phyloP scores from a whole-genome alignment of 352 stramenopile genomes.

The Globisporangium abappressorium region DNA sequence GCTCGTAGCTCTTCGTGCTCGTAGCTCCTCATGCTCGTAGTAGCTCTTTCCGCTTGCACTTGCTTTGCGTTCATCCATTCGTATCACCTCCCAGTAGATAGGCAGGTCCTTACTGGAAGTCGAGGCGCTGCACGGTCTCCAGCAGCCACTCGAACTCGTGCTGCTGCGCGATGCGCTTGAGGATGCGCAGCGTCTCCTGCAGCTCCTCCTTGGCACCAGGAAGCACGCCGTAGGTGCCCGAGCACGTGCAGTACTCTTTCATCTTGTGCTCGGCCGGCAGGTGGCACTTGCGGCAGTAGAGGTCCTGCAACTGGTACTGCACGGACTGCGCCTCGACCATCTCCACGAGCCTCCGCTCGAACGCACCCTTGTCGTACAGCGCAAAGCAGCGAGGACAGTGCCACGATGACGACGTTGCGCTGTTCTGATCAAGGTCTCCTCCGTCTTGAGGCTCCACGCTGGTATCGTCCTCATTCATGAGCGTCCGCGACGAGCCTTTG shows the following conservation, averaged over 20 bases:
- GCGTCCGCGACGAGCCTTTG: constrained; percentile 48
- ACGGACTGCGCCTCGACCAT: constrained; percentile 84
- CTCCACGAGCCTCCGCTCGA: constrained; percentile 92
- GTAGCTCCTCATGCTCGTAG: background rate
- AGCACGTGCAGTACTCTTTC: constrained; percentile 76
- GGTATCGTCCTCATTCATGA: constrained; percentile 24
- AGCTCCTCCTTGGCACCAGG: constrained; percentile 17
- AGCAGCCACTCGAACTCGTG: constrained; percentile 68
- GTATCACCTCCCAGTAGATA: background rate
- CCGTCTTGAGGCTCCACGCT: constrained; percentile 8
- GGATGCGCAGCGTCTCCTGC: constrained; percentile 54
- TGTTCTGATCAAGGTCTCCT: constrained; percentile 15
- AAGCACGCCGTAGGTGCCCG: constrained; percentile 27
- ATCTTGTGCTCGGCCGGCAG: constrained; percentile 78
- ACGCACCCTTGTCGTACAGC: constrained; percentile 85
- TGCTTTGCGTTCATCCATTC: background rate
- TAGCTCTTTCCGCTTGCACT: no score
- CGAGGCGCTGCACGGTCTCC: constrained; percentile 65
- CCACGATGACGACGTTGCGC: constrained; percentile 55
- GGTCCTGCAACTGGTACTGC: constrained; percentile 92
- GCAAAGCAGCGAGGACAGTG: constrained; percentile 92
- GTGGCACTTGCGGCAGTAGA: constrained; percentile 79
- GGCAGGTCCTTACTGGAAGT: constrained; percentile 18
- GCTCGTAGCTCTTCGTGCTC: background rate
- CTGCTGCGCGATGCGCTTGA: constrained; percentile 63